A percentile compares a stretch with the other conserved stretches of the same genome.
phyloP scores from a whole-genome alignment of 139 green algal genomes.

The Volvox africanus region DNA sequence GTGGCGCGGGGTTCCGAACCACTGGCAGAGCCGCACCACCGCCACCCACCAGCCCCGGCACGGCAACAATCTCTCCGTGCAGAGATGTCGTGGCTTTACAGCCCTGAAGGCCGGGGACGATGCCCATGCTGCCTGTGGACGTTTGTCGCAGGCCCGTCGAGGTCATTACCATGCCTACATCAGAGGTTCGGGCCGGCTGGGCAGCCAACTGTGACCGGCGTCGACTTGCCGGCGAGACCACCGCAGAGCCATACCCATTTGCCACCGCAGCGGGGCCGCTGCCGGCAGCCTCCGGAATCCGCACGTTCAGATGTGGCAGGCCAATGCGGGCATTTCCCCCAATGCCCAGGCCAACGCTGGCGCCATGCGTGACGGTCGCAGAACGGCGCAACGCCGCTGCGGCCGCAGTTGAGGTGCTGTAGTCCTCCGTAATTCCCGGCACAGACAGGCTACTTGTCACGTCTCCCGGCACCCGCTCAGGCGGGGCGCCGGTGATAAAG shows the following conservation, averaged over 20 bases:
- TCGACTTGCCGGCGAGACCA: constrained; percentile 34
- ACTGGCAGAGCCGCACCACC: neutral
- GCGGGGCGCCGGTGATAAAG: constrained; percentile 10
- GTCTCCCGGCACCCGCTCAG: neutral
- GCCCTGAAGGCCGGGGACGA: neutral
- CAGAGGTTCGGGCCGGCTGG: constrained; percentile 11
- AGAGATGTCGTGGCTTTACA: neutral
- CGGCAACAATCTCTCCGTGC: neutral
- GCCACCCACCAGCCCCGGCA: neutral
- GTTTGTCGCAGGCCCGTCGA: neutral
- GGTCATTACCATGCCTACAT: neutral
- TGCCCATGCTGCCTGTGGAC: neutral
- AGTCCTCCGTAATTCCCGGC: neutral
- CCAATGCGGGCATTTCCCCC: constrained; percentile 12
- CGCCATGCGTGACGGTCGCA: constrained; percentile 5
- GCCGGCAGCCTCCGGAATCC: neutral
- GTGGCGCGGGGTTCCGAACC: constrained; percentile 17
- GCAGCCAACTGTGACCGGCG: neutral
- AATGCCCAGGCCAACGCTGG: neutral
- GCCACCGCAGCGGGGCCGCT: neutral
- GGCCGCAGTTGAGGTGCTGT: neutral
- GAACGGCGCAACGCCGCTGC: constrained; percentile 11
- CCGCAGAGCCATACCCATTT: constrained; percentile 17
- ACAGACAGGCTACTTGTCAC: neutral
- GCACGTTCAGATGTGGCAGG: constrained; percentile 30